A percentile compares a stretch with the other conserved stretches of the same genome.
Evolutionary conservation across 495 filamentous ascomycete genomes (phyloP).

Genomic region (Lindgomyces ingoldianus): DNA sequence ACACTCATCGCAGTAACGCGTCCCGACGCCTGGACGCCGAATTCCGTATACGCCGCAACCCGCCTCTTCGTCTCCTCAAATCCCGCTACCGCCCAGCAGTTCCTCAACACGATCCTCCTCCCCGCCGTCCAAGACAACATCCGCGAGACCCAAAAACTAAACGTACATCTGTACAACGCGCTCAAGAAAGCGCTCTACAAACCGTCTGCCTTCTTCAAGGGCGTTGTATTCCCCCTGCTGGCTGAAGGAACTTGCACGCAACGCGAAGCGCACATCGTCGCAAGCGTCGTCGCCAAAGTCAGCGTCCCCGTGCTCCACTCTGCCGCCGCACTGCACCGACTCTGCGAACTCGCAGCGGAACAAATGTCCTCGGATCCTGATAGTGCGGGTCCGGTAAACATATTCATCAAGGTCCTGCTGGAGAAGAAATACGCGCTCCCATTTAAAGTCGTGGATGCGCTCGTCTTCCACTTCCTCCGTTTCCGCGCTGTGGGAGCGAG

Average conservation of each 20-base stretch:
- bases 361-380: conserved; percentile 72
- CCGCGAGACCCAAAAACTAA: conserved; percentile 83
- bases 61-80: conserved; percentile 84
- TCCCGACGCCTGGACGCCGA: conserved; percentile 83
- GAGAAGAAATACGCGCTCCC: conserved; percentile 98
- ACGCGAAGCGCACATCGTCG: conserved; percentile 87
- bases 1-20: conserved; percentile 79
- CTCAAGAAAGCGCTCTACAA: conserved; percentile 94
- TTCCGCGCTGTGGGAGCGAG: conserved; percentile 64
- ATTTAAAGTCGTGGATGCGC: conserved; percentile 87
- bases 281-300: conserved; percentile 75
- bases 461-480: conserved; percentile 94
- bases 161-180: conserved; percentile 90
- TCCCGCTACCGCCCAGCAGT: conserved; percentile 72
- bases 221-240: conserved; percentile 87
- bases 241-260: conserved; percentile 76
- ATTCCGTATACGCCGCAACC: conserved; percentile 83
- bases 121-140: conserved; percentile 88
- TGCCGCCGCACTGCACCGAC: conserved; percentile 81
- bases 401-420: conserved; percentile 86
- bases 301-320: conserved; percentile 88
- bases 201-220: conserved; percentile 95
- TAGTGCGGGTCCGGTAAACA: conserved; percentile 81
- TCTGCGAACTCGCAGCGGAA: conserved; percentile 91
- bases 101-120: conserved; percentile 77